phyloP scores from a whole-genome alignment of 176 grass and related monocot genomes.

The Luzula sylvatica region DNA sequence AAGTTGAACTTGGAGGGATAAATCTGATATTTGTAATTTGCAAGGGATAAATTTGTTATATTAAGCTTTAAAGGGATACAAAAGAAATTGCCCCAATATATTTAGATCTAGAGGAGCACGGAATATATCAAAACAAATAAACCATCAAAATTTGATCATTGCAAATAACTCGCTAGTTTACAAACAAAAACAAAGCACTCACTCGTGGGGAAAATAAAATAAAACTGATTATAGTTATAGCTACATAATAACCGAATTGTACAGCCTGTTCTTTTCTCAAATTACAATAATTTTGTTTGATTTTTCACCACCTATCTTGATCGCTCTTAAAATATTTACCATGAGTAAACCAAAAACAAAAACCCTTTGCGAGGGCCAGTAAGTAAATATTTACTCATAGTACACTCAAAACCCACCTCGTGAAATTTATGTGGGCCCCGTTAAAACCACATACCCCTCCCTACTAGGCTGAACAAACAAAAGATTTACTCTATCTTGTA shows the following conservation, averaged over 20 bases:
- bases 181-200: not conserved
- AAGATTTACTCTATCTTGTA: conserved; percentile 13
- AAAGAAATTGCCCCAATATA: no score
- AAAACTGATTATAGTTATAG: conserved; percentile 13
- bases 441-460: conserved; percentile 9
- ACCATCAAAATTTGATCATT: no score
- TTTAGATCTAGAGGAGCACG: no score
- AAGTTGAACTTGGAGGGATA: no score
- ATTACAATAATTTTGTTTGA: not conserved
- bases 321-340: conserved; percentile 8
- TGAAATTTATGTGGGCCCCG: not conserved
- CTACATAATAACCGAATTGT: conserved; percentile 13
- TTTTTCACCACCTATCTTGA: conserved; percentile 5
- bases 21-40: no score
- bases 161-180: not conserved
- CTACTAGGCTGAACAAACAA: not conserved
- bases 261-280: conserved; percentile 13
- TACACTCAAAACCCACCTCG: not conserved
- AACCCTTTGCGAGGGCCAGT: conserved; percentile 14
- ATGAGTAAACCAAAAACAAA: conserved; percentile 14
- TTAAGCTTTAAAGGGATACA: no score
- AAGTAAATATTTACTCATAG: conserved; percentile 23
- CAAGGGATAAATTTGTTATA: no score
- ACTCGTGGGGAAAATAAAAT: no score
- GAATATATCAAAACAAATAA: no score